Evolutionary conservation across 108 stramenopile genomes (phyloP), one percentile per base, ranked within the genome.

Genomic region (Epithemia pelagica): DNA sequence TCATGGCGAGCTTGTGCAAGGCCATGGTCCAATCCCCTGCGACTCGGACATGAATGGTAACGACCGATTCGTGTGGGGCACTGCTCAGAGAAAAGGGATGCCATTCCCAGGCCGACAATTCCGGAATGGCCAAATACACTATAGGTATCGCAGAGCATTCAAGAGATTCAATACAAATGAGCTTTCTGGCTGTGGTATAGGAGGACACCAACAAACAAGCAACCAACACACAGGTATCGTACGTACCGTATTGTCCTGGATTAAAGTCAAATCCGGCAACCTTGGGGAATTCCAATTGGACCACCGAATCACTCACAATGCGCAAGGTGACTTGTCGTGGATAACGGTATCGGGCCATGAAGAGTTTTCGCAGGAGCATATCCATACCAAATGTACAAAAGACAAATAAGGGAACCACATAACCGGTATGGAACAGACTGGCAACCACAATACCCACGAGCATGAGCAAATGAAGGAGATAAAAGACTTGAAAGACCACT

Each of bases 221-320:
- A n/a, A n/a, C n/a, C n/a, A n/a, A n/a, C 56, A 23, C 22, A 26
- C 7, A 57, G 25, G 3, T 21, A 57, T 30, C 23, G 61, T 20
- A 7, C 3, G 70, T 32, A n/a, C 75, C 62, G 73, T 81, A 79
- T 66, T 81, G 80, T 31, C 83, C 83, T 1, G 76, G 62, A 27
- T 76, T 76, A 63, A 77, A 85, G 24, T 70, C 65, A 32, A 81
- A 85, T 0, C 59, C 71, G 0, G 46, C 32, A 7, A 55, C 52
- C 65, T 63, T 63, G n/a, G 51, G 66, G 69, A 74, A 78, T 32
- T 62, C 51, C 1, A 84, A 20, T 28, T 77, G 64, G 22, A 84
- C 71, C 21, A 78, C 79, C 24, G 74, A 61, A 52, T 67, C 69
- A 31, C 56, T 67, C 0, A 82, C 22, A 0, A 62, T 19, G 24